A percentile compares a stretch with the other conserved stretches of the same genome.
Evolutionary conservation across 2,329 filamentous ascomycete species (phyloP).

Genomic region (Chaetomium olivaceum): DNA sequence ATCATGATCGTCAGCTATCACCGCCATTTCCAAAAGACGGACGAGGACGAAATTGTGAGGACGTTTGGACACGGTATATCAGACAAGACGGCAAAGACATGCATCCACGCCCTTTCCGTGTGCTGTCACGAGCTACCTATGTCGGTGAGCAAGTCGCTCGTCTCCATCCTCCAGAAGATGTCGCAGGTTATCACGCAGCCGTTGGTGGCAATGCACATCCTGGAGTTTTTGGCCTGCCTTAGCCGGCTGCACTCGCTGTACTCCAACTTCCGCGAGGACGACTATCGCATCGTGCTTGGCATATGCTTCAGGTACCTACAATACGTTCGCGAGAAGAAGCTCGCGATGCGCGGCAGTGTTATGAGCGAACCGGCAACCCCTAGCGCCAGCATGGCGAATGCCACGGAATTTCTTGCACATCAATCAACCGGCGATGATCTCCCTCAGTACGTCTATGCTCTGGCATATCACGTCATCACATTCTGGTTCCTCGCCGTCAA

Average conservation of each 20-base stretch:
- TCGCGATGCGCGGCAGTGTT: conserved; percentile 49
- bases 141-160: conserved; percentile 81
- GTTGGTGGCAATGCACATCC: conserved; percentile 86
- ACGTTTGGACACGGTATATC: conserved; percentile 84
- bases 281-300: conserved; percentile 91
- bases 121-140: conserved; percentile 93
- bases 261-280: conserved; percentile 85
- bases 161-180: conserved; percentile 88
- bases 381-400: conserved; percentile 24
- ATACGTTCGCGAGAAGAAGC: conserved; percentile 71
- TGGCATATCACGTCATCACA: conserved; percentile 92
- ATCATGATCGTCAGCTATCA: conserved; percentile 92
- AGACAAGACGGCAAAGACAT: conserved; percentile 86
- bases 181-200: conserved; percentile 93
- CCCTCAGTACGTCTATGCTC: conserved; percentile 88
- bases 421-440: conserved; percentile 65
- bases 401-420: conserved; percentile 36
- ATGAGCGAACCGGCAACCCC: conserved; percentile 45
- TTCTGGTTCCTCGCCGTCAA: conserved; percentile 96
- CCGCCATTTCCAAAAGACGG: conserved; percentile 75
- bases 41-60: conserved; percentile 86
- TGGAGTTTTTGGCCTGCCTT: conserved; percentile 91
- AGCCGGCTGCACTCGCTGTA: conserved; percentile 82
- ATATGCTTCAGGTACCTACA: conserved; percentile 94
- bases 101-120: conserved; percentile 91